Conservation (phyloP, 345 rosid species). For the Dimocarpus longan region DNA sequence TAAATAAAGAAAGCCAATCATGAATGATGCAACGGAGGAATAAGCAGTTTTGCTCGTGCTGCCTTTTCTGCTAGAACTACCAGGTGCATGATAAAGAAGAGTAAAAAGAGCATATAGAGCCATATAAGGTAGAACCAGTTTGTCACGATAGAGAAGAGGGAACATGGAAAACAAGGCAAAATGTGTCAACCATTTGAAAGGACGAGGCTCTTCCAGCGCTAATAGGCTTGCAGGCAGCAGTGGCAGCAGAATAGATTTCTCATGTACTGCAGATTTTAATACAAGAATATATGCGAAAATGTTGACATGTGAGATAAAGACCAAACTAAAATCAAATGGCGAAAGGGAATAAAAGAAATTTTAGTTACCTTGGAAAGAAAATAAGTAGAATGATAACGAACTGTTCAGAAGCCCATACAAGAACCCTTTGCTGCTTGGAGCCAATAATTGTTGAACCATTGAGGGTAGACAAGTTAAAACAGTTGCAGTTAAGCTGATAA, state of each 20-base stretch:
- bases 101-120: slow-evolving; percentile 51
- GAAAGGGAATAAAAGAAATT: slow-evolving; percentile 5
- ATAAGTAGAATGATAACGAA: slow-evolving; percentile 82
- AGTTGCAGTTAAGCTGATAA: slow-evolving; percentile 65
- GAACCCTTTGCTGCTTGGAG: slow-evolving; percentile 84
- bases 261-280: slow-evolving; percentile 71
- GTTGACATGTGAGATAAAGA: neutral
- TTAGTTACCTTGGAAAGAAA: slow-evolving; percentile 82
- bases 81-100: slow-evolving; percentile 51
- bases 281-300: slow-evolving; percentile 1
- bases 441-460: slow-evolving; percentile 79
- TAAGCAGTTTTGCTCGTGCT: slow-evolving; percentile 21
- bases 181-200: slow-evolving; percentile 57
- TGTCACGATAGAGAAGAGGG: slow-evolving; percentile 85
- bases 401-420: slow-evolving; percentile 74
- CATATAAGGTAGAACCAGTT: slow-evolving; percentile 66
- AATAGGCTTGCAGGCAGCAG: slow-evolving; percentile 79
- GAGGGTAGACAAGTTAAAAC: slow-evolving; percentile 74
- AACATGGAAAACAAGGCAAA: slow-evolving; percentile 86
- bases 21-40: slow-evolving; percentile 26
- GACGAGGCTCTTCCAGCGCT: slow-evolving; percentile 59
- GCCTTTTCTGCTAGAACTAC: slow-evolving; percentile 34
- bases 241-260: slow-evolving; percentile 94
- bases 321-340: neutral
- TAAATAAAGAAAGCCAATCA: slow-evolving; percentile 36